Evolutionary conservation across 2,329 filamentous ascomycete genomes (phyloP).

Genomic region (Ophidiomyces ophidiicola): DNA sequence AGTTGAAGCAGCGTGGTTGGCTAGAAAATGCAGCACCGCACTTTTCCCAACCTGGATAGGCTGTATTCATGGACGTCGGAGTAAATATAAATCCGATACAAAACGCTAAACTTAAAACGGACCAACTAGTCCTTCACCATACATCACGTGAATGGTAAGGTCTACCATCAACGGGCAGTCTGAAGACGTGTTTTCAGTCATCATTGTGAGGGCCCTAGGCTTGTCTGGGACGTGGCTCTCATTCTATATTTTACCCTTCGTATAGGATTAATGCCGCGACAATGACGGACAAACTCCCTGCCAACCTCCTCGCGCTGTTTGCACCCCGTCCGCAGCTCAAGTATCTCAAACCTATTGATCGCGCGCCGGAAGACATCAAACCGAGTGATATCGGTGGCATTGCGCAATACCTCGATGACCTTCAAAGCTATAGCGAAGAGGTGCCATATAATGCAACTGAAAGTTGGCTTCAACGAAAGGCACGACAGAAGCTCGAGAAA

Average conservation of each 20-base stretch:
- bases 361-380: constrained; percentile 68
- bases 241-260: background rate
- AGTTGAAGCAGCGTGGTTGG: constrained; percentile 19
- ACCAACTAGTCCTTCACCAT: no score
- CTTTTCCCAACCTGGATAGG: constrained; percentile 9
- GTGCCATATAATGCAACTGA: constrained; percentile 71
- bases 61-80: no score
- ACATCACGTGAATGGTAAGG: no score
- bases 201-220: constrained; percentile 20
- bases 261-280: background rate
- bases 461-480: constrained; percentile 80
- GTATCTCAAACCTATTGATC: constrained; percentile 73
- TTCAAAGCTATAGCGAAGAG: constrained; percentile 66
- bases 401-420: constrained; percentile 58
- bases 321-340: constrained; percentile 83
- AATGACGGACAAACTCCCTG: constrained; percentile 96
- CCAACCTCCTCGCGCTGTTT: constrained; percentile 85
- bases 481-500: constrained; percentile 73
- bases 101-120: no score
- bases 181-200: background rate
- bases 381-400: constrained; percentile 63
- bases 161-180: background rate
- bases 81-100: no score
- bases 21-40: constrained; percentile 9
- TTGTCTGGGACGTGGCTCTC: background rate